phyloP scores from a whole-genome alignment of 345 rosid genomes.

The Linum lewisii region DNA sequence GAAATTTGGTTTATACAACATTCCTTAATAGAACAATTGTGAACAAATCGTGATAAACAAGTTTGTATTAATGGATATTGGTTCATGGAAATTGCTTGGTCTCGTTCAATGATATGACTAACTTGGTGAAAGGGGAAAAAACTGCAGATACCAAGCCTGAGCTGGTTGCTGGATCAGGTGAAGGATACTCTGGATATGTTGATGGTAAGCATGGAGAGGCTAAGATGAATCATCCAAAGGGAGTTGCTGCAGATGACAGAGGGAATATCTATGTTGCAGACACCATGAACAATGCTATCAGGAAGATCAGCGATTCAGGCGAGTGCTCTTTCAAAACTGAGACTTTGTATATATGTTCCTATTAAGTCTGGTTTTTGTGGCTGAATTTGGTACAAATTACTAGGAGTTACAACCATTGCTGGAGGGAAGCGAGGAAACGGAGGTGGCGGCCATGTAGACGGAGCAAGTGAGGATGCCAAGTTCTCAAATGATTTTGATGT shows the following conservation, averaged over 20 bases:
- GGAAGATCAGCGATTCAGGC: constrained; percentile 90
- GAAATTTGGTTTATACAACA: no score
- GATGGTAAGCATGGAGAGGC: constrained; percentile 86
- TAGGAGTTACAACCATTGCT: constrained; percentile 97
- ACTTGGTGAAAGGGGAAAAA: not conserved
- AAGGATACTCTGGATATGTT: constrained; percentile 78
- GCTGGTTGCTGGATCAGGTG: constrained; percentile 80
- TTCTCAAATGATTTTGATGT: constrained; percentile 93
- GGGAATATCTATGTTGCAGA: constrained; percentile 94
- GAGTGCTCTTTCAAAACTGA: not conserved
- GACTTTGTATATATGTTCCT: not conserved
- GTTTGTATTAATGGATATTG: not conserved
- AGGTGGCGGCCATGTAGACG: constrained; percentile 86
- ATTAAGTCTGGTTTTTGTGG: no score
- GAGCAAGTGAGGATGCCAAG: constrained; percentile 97
- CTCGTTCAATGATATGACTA: not conserved
- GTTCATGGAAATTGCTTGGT: not conserved
- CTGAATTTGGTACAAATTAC: not conserved
- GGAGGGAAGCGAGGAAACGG: constrained; percentile 77
- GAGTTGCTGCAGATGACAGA: constrained; percentile 75
- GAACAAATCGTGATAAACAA: no score
- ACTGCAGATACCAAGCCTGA: constrained; percentile 67
- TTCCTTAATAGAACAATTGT: no score
- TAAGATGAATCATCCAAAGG: constrained; percentile 85
- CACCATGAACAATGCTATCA: constrained; percentile 75